A percentile compares a stretch with the other conserved stretches of the same genome.
phyloP scores from a whole-genome alignment of 108 stramenopile species.

The Phaeodactylum tricornutum region DNA sequence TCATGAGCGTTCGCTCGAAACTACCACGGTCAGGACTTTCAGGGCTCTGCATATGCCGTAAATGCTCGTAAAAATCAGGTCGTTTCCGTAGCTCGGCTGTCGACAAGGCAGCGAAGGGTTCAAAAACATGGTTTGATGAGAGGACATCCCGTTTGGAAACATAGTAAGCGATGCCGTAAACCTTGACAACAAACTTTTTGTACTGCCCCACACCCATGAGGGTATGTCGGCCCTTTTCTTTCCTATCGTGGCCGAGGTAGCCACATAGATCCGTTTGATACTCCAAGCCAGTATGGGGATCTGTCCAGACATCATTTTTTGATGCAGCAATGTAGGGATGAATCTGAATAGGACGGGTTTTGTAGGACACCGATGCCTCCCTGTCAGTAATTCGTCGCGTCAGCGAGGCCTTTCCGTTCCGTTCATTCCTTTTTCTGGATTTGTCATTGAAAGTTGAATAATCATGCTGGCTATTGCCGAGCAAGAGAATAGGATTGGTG shows the following conservation, averaged over 20 bases:
- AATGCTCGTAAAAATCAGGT: conserved; percentile 56
- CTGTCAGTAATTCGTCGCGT: neutral
- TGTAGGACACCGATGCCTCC: neutral
- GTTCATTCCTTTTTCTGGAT: too few species aligned
- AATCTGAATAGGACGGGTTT: conserved; percentile 29
- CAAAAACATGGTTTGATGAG: conserved; percentile 19
- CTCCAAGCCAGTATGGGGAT: conserved; percentile 58
- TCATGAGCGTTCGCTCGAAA: conserved; percentile 68
- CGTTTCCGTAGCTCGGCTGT: conserved; percentile 56
- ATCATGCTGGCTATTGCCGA: neutral
- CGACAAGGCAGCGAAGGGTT: conserved; percentile 52
- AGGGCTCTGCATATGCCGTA: conserved; percentile 44
- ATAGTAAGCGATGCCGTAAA: conserved; percentile 80
- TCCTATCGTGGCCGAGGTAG: conserved; percentile 63
- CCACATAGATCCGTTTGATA: conserved; percentile 60
- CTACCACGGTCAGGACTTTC: conserved; percentile 27
- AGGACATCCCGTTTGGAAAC: conserved; percentile 70
- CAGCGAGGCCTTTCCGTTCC: neutral
- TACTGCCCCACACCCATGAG: conserved; percentile 81
- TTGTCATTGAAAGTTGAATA: neutral
- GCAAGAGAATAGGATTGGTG: conserved; percentile 29
- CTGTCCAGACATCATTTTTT: conserved; percentile 60
- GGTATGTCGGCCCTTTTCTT: conserved; percentile 67
- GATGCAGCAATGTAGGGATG: conserved; percentile 70
- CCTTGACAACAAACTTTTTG: conserved; percentile 35